These are phyloP conservation scores for Nepenthes gracilis DNA, from an alignment of 148 eudicot species.

Conservation along the genomic window DNA sequence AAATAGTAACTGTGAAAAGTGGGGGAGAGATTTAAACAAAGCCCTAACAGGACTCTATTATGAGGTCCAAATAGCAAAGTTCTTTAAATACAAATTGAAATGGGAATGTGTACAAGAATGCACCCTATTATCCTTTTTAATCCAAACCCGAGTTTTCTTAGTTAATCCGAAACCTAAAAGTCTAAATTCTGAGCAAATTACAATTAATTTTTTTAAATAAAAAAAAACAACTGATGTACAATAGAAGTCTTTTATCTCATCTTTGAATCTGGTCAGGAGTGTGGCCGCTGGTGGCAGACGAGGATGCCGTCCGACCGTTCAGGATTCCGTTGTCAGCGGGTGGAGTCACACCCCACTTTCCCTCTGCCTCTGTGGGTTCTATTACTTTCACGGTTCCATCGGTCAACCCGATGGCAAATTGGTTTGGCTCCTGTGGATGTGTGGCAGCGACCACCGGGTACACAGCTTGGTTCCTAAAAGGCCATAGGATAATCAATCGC, in stretches of 20 bases:
- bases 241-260: background rate
- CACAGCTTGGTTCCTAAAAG: conserved; percentile 51
- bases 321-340: conserved; percentile 54
- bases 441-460: conserved; percentile 58
- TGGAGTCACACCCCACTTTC: conserved; percentile 72
- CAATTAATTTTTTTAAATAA: too few species aligned
- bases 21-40: too few species aligned
- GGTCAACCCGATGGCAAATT: conserved; percentile 67
- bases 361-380: conserved; percentile 68
- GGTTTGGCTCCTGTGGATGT: conserved; percentile 75
- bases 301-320: conserved; percentile 58
- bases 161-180: too few species aligned
- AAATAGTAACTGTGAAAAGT: too few species aligned
- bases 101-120: too few species aligned
- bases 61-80: too few species aligned
- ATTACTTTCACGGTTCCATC: conserved; percentile 74
- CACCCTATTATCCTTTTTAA: too few species aligned
- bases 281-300: conserved; percentile 64
- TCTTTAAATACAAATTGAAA: too few species aligned
- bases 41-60: too few species aligned
- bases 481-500: background rate
- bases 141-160: too few species aligned
- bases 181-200: too few species aligned
- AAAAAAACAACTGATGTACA: background rate
- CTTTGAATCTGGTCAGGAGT: conserved; percentile 55